Percentiles rank a stretch among this genome's conserved stretches.
These are phyloP conservation scores for Leucoagaricus sp. DNA, from an alignment of 1,284 basidiomycete species.

Conservation along the genomic window DNA sequence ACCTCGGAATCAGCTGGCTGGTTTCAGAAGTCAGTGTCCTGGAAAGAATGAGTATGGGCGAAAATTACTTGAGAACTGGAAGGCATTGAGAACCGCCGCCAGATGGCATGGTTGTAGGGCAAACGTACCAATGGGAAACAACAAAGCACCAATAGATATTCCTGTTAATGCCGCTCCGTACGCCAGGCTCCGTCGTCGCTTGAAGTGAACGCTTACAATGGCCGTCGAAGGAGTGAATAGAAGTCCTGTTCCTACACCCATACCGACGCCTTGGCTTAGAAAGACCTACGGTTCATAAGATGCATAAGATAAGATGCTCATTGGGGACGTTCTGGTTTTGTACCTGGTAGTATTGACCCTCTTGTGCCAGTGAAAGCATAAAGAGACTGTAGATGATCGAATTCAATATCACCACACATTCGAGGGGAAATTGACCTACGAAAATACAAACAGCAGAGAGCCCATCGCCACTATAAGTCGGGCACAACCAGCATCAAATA, in stretches of 20 bases:
- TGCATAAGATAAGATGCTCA: slow-evolving; percentile 31
- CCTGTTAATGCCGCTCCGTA: slow-evolving; percentile 18
- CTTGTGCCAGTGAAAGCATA: slow-evolving; percentile 11
- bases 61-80: slow-evolving; percentile 17
- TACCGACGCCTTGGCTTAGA: slow-evolving; percentile 46
- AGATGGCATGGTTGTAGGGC: not conserved
- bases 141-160: slow-evolving; percentile 17
- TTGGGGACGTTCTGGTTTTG: no score
- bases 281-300: slow-evolving; percentile 36
- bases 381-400: not conserved
- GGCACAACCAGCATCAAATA: slow-evolving; percentile 39
- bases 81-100: not conserved
- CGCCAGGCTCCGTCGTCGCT: slow-evolving; percentile 14
- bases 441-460: slow-evolving; percentile 33
- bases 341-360: slow-evolving; percentile 15
- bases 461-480: slow-evolving; percentile 33
- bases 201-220: slow-evolving; percentile 17
- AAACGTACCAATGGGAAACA: slow-evolving; percentile 16
- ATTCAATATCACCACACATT: no score
- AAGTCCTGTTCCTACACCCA: slow-evolving; percentile 48
- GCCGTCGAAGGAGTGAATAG: slow-evolving; percentile 44
- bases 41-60: not conserved
- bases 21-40: slow-evolving; percentile 4
- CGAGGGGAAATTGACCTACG: slow-evolving; percentile 24
- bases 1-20: slow-evolving; percentile 20